phyloP scores from a whole-genome alignment of 257 asterid species.

The Primulina huaijiensis region DNA sequence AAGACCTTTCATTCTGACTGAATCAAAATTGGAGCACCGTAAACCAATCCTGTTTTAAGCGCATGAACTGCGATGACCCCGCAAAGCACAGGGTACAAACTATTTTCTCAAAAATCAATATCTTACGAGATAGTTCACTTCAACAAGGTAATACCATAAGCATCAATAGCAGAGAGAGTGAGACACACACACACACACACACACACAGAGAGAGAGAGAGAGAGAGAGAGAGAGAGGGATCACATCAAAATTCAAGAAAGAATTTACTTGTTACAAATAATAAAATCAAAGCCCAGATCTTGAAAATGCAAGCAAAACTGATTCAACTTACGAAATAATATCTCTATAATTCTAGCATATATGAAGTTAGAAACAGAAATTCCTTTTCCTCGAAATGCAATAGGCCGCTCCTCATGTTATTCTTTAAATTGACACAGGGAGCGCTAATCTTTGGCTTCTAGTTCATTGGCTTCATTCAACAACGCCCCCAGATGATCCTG shows the following conservation, averaged over 20 bases:
- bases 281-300: conserved; percentile 37
- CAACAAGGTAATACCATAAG: conserved; percentile 4
- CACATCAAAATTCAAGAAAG: background rate
- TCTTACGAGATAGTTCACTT: conserved; percentile 14
- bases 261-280: background rate
- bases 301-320: conserved; percentile 28
- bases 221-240: background rate
- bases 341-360: conserved; percentile 26
- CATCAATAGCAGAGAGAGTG: conserved; percentile 17
- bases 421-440: conserved; percentile 27
- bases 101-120: conserved; percentile 2
- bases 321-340: background rate
- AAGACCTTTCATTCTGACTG: background rate
- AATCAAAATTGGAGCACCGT: conserved; percentile 3
- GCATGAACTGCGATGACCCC: conserved; percentile 12
- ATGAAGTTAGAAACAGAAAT: conserved; percentile 32
- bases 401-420: conserved; percentile 18
- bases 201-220: too few species aligned
- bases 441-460: conserved; percentile 22
- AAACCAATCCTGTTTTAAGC: conserved; percentile 13
- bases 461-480: conserved; percentile 4
- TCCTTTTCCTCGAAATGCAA: conserved; percentile 31
- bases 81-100: conserved; percentile 1
- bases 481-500: conserved; percentile 28
- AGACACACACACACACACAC: too few species aligned